Evolutionary conservation across 306 rosid species (phyloP), one percentile per base, ranked within the genome.

Genomic region (Biancaea sappan): DNA sequence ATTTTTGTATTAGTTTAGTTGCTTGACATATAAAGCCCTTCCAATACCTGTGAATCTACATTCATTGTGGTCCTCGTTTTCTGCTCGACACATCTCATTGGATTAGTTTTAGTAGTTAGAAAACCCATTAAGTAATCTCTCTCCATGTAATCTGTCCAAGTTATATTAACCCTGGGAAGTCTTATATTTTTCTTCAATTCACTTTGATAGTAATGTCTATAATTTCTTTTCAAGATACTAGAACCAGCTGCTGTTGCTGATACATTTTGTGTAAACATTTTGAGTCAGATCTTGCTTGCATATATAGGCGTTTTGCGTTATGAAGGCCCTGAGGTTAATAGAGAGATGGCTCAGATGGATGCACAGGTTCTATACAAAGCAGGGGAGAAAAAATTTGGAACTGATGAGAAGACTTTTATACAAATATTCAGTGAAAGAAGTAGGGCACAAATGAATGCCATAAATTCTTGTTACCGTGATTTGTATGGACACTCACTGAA

Each of bases 241-340:
- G 47, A 50, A 46, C 44, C 46, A 66, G 25, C 52, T n/a, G 38
- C 43, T 60, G 65, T 66, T n/a, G 63, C 75, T 69, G 15, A 76
- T n/a, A 12, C 60, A 28, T 46, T 43, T 50, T 32, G 44, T 79
- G 34, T 41, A 10, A 61, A 76, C 25, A 14, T 1, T 32, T 52
- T 41, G 73, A 29, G 81, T 56, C 70, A 90, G 96, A 78, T 93
- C 61, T 76, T 93, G 87, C 90, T 91, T 63, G 86, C 87, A 46
- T 89, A 86, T 76, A 43, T 86, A 64, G 71, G 76, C 63, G 78
- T 72, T 46, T 90, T 81, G 0, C 95, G 92, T 15, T 77, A 81
- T 48, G 97, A 92, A 83, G 96, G 90, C 62, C 94, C 81, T 4
- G 95, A 87, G 81, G 84, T 86, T 35, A 82, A 87, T 78, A 71